Percentiles rank a stretch among this genome's conserved stretches.
Evolutionary conservation across 495 filamentous ascomycete species (phyloP).

Genomic region (Cudoniella acicularis): DNA sequence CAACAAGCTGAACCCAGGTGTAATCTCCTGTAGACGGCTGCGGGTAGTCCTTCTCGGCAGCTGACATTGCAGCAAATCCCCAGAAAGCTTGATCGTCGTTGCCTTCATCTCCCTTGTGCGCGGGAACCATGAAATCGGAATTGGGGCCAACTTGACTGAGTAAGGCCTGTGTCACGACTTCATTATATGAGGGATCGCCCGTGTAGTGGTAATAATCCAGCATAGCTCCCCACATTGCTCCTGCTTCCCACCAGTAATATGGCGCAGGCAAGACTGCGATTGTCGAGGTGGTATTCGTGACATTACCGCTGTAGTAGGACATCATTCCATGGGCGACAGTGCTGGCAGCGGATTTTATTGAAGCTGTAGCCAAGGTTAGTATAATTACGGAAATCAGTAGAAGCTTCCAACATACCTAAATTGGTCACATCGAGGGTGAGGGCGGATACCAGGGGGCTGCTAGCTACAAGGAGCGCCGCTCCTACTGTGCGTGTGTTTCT

Average conservation of each 20-base stretch:
- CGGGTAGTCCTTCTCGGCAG: conserved; percentile 75
- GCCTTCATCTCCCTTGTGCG: conserved; percentile 70
- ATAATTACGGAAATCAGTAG: too few species aligned
- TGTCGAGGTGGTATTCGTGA: conserved; percentile 62
- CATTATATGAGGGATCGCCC: conserved; percentile 71
- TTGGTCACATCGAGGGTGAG: conserved; percentile 7
- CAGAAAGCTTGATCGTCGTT: conserved; percentile 91
- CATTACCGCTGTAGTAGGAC: conserved; percentile 60
- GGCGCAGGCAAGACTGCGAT: conserved; percentile 70
- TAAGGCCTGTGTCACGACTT: conserved; percentile 64
- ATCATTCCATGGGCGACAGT: conserved; percentile 24
- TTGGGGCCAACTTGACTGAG: conserved; percentile 67
- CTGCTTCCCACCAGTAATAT: conserved; percentile 84
- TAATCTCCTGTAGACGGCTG: conserved; percentile 58
- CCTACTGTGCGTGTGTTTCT: not conserved
- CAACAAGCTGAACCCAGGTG: conserved; percentile 74
- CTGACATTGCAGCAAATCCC: conserved; percentile 77
- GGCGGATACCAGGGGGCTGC: not conserved
- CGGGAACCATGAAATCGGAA: conserved; percentile 71
- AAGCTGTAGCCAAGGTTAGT: conserved; percentile 11
- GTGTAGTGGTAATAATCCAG: conserved; percentile 86
- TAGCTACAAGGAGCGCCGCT: not conserved
- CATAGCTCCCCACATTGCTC: conserved; percentile 75
- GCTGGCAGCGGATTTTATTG: conserved; percentile 20
- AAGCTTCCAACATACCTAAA: not conserved